These are phyloP conservation scores for Diaporthe destruens DNA, from an alignment of 2,329 filamentous ascomycete species.

Conservation along the genomic window DNA sequence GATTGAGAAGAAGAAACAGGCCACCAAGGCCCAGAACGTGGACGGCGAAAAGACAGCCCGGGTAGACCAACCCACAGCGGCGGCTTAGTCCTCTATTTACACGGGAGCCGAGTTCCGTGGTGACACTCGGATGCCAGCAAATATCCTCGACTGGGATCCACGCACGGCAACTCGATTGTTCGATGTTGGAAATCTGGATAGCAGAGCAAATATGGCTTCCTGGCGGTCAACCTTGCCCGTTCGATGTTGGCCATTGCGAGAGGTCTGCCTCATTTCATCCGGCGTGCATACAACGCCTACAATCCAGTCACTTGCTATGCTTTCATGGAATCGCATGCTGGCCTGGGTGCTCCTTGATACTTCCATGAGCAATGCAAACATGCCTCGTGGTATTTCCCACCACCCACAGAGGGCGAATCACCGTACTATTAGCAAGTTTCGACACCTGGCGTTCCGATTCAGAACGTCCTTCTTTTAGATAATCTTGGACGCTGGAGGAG, in stretches of 20 bases:
- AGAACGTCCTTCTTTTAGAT: slow-evolving; percentile 27
- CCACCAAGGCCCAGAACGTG: background rate
- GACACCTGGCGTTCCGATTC: background rate
- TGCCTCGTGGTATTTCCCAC: background rate
- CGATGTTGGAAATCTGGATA: background rate
- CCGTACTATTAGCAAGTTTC: slow-evolving; percentile 8
- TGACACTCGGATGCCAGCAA: background rate
- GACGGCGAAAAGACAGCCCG: background rate
- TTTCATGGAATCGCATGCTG: background rate
- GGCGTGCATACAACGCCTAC: background rate
- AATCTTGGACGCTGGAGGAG: slow-evolving; percentile 20
- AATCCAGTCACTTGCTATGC: background rate
- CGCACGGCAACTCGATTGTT: background rate
- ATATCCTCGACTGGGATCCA: background rate
- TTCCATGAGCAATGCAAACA: background rate
- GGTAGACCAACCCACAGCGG: background rate
- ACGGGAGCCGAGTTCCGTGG: background rate
- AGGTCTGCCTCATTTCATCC: too few species aligned
- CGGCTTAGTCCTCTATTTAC: background rate
- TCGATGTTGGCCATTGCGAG: too few species aligned
- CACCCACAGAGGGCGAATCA: too few species aligned
- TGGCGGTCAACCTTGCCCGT: background rate
- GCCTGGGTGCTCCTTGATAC: background rate
- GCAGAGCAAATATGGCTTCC: background rate
- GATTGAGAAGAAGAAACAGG: background rate